Conservation (phyloP, 2,329 filamentous ascomycete genomes). For the Dactylellina leptospora region DNA sequence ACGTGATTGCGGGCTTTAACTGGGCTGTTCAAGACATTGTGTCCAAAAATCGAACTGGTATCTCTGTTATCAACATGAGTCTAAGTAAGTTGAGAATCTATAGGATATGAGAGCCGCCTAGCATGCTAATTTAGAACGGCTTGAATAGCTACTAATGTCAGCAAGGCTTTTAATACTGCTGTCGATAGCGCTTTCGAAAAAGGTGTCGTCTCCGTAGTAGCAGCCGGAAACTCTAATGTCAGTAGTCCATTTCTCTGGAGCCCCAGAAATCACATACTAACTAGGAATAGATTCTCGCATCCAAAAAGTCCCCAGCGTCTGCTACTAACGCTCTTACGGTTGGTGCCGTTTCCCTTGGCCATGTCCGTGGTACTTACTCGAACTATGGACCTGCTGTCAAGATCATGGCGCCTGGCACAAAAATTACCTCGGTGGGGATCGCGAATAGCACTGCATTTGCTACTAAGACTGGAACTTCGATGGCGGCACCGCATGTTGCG, state of each 20-base stretch:
- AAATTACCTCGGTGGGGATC: conserved; percentile 64
- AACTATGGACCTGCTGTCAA: conserved; percentile 66
- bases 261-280: neutral
- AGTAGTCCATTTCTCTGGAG: neutral
- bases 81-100: conserved; percentile 64
- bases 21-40: conserved; percentile 7
- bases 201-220: conserved; percentile 67
- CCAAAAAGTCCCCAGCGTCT: conserved; percentile 64
- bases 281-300: conserved; percentile 61
- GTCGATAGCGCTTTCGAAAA: conserved; percentile 63
- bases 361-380: conserved; percentile 62
- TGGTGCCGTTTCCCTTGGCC: conserved; percentile 63
- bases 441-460: conserved; percentile 62
- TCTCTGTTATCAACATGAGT: conserved; percentile 68
- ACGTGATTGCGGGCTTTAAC: too few species aligned
- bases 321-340: conserved; percentile 66
- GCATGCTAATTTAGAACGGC: too few species aligned
- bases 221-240: conserved; percentile 66
- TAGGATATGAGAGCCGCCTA: too few species aligned
- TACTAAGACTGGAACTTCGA: conserved; percentile 69
- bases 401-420: conserved; percentile 65
- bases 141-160: too few species aligned
- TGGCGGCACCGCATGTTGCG: conserved; percentile 75
- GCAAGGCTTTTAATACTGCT: conserved; percentile 66
- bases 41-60: conserved; percentile 36